Conservation (phyloP, 2,329 filamentous ascomycete genomes). For the Monosporascus sp. region DNA sequence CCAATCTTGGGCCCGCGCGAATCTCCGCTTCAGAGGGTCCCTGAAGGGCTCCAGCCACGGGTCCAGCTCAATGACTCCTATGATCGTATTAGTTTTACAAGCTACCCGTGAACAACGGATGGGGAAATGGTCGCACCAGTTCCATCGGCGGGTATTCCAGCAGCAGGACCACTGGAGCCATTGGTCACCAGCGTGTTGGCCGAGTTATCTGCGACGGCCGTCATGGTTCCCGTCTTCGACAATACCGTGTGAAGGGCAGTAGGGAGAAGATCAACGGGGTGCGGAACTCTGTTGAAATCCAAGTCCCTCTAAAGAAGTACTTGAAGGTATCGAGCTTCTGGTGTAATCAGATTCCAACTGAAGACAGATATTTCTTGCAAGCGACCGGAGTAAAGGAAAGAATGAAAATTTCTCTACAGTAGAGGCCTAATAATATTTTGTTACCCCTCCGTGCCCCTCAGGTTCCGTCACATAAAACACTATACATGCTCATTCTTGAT, state of each 20-base stretch:
- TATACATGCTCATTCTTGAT: too few species aligned
- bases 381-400: too few species aligned
- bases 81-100: neutral
- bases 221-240: slow-evolving; percentile 23
- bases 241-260: neutral
- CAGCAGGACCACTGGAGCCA: slow-evolving; percentile 18
- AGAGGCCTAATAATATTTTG: too few species aligned
- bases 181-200: slow-evolving; percentile 39
- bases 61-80: slow-evolving; percentile 83
- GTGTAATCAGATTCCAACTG: too few species aligned
- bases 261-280: neutral
- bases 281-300: too few species aligned
- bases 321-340: too few species aligned
- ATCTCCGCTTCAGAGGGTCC: slow-evolving; percentile 70
- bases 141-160: slow-evolving; percentile 59
- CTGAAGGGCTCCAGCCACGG: slow-evolving; percentile 85
- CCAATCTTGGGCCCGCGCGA: slow-evolving; percentile 77
- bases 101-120: neutral
- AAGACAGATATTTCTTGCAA: too few species aligned
- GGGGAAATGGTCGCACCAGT: slow-evolving; percentile 51
- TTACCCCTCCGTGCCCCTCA: too few species aligned
- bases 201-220: slow-evolving; percentile 33
- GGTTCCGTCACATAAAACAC: too few species aligned
- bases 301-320: too few species aligned
- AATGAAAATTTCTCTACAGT: too few species aligned